Base-by-base conservation (phyloP, 1,284 basidiomycete genomes). In the Malassezia nana region DNA sequence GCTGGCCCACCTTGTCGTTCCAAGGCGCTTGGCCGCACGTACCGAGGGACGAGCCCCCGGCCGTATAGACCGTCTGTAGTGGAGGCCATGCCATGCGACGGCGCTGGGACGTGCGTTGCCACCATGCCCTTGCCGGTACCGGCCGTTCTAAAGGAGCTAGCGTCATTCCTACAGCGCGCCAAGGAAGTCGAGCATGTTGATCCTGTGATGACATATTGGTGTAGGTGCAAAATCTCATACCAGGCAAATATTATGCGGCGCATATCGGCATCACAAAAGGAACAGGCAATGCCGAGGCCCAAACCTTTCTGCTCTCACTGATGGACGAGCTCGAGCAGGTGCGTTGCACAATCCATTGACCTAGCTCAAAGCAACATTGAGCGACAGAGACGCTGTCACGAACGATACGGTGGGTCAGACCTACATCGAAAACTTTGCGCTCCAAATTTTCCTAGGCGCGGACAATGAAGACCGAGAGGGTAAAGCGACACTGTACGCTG, bases 181-280 rank as follows among this genome's bases (percentile, higher is more conserved):
- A 83, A 86, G 46, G 92, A 96, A 74, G 80, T 94, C 57, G 81
- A 80, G 47, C 77, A 78, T 13, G 83, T 84, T 54, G 89, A 96
- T 64, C 86, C 88, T 3, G 79, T 90, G 46, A 83, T 96, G 62
- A 80, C 87, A 1, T 96, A 96, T 75, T 96, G 91, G 91, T 91
- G 90, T 55, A 40, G 4, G 53, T 45, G 4, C 24, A n/a, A 12
- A 8, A 9, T 12, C 45, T 54, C 12, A 54, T 22, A n/a, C 18
- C 20, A 55, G 53, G 53, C 88, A 77, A 65, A 46, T 95, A 90
- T 78, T 84, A 89, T 74, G 91, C 89, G 40, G 86, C 88, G 0
- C 87, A 94, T 75, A 77, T 85, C 35, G 90, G 89, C 46, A 85
- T 96, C 66, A 78, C 51, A 0, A 82, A 77, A 81, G 84, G 76